Evolutionary conservation across 2,329 filamentous ascomycete species (phyloP).

Genomic region (Orbilia quercus): DNA sequence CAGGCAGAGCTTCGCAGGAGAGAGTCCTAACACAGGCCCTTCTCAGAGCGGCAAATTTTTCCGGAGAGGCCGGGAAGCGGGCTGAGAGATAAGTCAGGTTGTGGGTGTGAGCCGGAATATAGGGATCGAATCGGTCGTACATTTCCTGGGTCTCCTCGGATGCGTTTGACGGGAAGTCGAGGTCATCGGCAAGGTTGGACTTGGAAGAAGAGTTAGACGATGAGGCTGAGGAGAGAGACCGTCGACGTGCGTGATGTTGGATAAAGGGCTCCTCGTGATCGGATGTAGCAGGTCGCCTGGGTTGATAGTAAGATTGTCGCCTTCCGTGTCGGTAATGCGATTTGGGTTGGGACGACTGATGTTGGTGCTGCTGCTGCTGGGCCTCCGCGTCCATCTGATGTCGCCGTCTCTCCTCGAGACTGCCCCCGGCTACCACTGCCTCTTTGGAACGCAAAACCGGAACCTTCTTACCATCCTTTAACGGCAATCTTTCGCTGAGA

Average conservation of each 20-base stretch:
- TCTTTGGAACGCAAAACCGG: slow-evolving; percentile 59
- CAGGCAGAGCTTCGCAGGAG: slow-evolving; percentile 74
- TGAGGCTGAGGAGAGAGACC: slow-evolving; percentile 54
- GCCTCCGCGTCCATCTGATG: slow-evolving; percentile 55
- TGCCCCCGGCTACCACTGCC: slow-evolving; percentile 56
- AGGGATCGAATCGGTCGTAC: slow-evolving; percentile 49
- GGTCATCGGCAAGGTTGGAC: slow-evolving; percentile 46
- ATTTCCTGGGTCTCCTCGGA: slow-evolving; percentile 51
- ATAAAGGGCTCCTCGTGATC: slow-evolving; percentile 53
- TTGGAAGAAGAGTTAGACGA: slow-evolving; percentile 53
- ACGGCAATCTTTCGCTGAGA: slow-evolving; percentile 61
- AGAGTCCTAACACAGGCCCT: slow-evolving; percentile 75
- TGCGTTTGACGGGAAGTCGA: slow-evolving; percentile 49
- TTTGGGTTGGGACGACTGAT: slow-evolving; percentile 47
- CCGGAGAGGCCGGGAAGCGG: slow-evolving; percentile 72
- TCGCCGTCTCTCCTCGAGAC: slow-evolving; percentile 50
- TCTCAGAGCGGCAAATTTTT: slow-evolving; percentile 75
- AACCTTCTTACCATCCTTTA: slow-evolving; percentile 57
- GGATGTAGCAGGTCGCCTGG: slow-evolving; percentile 50
- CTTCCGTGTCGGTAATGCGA: slow-evolving; percentile 57
- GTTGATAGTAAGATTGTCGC: slow-evolving; percentile 54
- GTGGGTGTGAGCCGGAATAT: slow-evolving; percentile 69
- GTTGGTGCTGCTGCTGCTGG: slow-evolving; percentile 50
- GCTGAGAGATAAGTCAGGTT: slow-evolving; percentile 76
- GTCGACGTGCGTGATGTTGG: slow-evolving; percentile 49